Evolutionary conservation across 768 basidiomycete species (phyloP), one percentile per base, ranked within the genome.

Genomic region (Hygrocybe punicea): DNA sequence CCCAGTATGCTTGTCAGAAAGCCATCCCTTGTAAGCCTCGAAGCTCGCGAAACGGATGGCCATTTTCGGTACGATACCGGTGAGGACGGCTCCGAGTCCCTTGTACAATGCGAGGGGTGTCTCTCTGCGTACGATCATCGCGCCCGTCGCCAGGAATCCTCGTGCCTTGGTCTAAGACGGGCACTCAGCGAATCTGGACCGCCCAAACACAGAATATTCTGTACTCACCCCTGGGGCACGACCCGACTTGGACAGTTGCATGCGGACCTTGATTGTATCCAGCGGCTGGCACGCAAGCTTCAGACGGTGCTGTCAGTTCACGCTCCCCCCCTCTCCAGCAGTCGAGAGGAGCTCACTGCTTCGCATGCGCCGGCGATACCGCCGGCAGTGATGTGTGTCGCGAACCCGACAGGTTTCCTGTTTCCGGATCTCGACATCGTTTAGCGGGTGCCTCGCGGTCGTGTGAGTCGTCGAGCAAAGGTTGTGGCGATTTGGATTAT

Each of bases 181-280:
- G 19, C 40, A 42, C 16, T 19, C 14, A 42, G 14, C 16, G 4
- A 42, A 19, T 6, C 3, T 14, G 14, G 11, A 42, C 19, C 11
- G 4, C 5, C 16, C 16, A 37, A 37, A n/a, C 36, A n/a, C n/a
- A 9, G 39, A 42, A 14, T 4, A 11, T 19, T 37, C 16, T 24
- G 24, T 3, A 87, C 91, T 69, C 72, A 98, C 97, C 47, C 97
- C 97, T 52, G 90, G 84, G 40, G 79, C 71, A 55, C 78, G 76
- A 34, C 93, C 84, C 9, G 93, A 87, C 72, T 78, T 84, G 57
- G 91, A 91, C 56, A 99, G 85, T 76, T 99, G 97, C 97, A 99
- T 99, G n/a, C 97, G 92, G 63, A 98, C 96, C 77, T 98, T 98
- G 80, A 98, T 98, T 23, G 97, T 98, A 71, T 99, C 97, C 44